Conservation (phyloP, 768 basidiomycete genomes). For the Macrolepiota fuliginosa region DNA sequence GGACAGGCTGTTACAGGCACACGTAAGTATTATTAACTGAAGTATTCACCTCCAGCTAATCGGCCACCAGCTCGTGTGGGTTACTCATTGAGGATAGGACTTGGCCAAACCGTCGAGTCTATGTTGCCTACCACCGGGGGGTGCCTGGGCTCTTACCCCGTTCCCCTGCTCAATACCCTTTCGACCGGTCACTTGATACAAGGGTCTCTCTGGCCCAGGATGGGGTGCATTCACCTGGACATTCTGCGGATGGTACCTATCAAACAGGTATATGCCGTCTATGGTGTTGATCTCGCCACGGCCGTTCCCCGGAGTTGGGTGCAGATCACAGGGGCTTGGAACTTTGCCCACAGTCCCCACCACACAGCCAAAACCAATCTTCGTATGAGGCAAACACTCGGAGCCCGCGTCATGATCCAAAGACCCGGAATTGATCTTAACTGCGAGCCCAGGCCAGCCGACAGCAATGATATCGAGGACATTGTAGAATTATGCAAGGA, state of each 20-base stretch:
- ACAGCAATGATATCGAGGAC: slow-evolving; percentile 27
- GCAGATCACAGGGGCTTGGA: slow-evolving; percentile 36
- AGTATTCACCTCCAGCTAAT: too few relatives aligned
- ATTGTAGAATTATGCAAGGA: slow-evolving; percentile 48
- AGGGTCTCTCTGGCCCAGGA: slow-evolving; percentile 34
- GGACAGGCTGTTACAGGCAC: too few relatives aligned
- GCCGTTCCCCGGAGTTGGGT: slow-evolving; percentile 51
- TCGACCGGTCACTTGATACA: slow-evolving; percentile 34
- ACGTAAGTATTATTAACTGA: too few relatives aligned
- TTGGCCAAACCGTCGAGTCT: slow-evolving; percentile 35
- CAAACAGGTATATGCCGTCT: slow-evolving; percentile 62
- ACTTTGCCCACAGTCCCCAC: slow-evolving; percentile 40
- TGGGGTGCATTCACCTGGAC: slow-evolving; percentile 38
- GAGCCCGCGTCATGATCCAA: slow-evolving; percentile 16
- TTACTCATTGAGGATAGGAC: neutral
- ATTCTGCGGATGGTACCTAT: slow-evolving; percentile 33
- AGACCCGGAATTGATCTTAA: slow-evolving; percentile 20
- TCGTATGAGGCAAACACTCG: slow-evolving; percentile 47
- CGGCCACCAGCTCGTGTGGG: neutral
- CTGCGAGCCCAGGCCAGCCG: slow-evolving; percentile 45
- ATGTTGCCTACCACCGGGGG: slow-evolving; percentile 60
- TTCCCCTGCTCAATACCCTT: slow-evolving; percentile 57
- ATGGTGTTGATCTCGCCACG: slow-evolving; percentile 44
- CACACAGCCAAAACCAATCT: slow-evolving; percentile 59
- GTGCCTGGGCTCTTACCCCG: slow-evolving; percentile 55